phyloP scores from a whole-genome alignment of 805 yeast species.

The Kodamaea kaohsiungensis region DNA sequence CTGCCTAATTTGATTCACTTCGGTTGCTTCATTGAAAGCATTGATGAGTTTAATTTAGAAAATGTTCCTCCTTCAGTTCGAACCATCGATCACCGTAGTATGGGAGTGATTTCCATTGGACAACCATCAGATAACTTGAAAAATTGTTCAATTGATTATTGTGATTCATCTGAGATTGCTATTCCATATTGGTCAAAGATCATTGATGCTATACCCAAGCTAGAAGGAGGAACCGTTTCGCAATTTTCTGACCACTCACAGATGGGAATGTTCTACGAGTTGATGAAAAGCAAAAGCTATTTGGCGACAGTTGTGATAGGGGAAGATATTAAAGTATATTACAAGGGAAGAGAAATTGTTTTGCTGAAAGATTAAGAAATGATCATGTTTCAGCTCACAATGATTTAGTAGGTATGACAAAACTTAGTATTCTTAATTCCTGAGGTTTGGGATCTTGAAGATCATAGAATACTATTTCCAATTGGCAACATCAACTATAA shows the following conservation, averaged over 20 bases:
- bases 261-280: conserved; percentile 2
- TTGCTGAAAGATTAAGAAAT: neutral
- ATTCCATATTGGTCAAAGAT: neutral
- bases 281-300: neutral
- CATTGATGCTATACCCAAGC: neutral
- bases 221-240: neutral
- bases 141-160: neutral
- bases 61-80: neutral
- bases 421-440: too few relatives aligned
- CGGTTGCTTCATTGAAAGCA: conserved; percentile 2
- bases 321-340: neutral
- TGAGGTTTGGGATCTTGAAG: too few relatives aligned
- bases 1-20: conserved; percentile 4
- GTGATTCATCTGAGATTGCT: neutral
- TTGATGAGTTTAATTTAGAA: neutral
- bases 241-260: conserved; percentile 1
- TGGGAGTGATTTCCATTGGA: neutral
- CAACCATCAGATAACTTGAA: neutral
- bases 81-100: neutral
- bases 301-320: neutral
- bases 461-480: too few relatives aligned
- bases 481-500: too few relatives aligned
- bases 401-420: too few relatives aligned
- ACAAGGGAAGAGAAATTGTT: neutral
- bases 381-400: too few relatives aligned